Base-by-base conservation (phyloP, 2,329 filamentous ascomycete genomes). In the Zymoseptoria tritici region DNA sequence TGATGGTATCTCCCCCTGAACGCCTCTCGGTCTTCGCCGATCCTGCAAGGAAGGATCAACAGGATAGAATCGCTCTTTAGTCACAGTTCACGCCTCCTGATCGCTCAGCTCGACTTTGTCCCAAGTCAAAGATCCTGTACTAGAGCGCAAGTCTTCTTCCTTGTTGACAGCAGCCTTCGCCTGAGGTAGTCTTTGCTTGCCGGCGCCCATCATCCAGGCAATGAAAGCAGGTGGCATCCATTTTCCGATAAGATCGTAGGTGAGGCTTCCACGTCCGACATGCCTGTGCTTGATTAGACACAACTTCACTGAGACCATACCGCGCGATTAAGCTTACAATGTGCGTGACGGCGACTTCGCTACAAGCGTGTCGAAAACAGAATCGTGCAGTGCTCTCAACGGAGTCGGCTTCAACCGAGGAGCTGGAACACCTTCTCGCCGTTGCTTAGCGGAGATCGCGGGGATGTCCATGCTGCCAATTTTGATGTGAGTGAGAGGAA, bases 141-240 rank as follows among this genome's bases (percentile, higher is more conserved):
- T 73, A 13, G 67, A 59, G n/a, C 64, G 67, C 70, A 75, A 36
- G 66, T 73, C 67, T 64, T 74, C 65, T 51, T 72, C 68, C 13
- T 65, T 64, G 42, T 57, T 57, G n/a, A 70, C 68, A 56, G 72
- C 69, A 56, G 72, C 69, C 11, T 24, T 49, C 1, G 58, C 31
- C 36, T 16, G 26, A 29, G 26, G 22, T 51, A 54, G 54, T 46
- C 58, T 60, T 54, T 52, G 51, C 62, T n/a, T 51, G 9, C 86
- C 80, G 60, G 92, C 83, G 9, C 91, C 91, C 84, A 97, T 88
- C 89, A 97, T 96, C 89, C 90, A 94, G 1, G 86, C 86, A n/a
- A 97, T 88, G 16, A 97, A 72, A 2, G 85, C 82, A 20, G 84
- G 81, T 1, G 94, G 93, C 22, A 89, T 81, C 83, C 88, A 93